Conservation (phyloP, 2,329 filamentous ascomycete genomes). For the Fusarium lyarnte region DNA sequence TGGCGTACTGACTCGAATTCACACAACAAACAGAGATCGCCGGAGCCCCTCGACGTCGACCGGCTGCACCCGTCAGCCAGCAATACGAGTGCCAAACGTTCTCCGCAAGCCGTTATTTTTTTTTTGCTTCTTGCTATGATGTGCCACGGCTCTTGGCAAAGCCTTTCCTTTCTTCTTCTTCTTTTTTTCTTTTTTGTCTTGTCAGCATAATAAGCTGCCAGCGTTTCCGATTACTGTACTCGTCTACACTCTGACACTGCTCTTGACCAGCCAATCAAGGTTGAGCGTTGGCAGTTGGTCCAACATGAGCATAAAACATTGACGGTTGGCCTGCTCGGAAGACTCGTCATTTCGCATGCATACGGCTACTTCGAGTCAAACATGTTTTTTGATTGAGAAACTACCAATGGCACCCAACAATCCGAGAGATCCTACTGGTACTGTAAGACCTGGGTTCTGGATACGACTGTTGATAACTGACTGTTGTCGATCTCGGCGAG, state of each 20-base stretch:
- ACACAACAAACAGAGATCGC: constrained; percentile 9
- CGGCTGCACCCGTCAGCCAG: background rate
- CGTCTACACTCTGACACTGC: background rate
- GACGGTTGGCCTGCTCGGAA: constrained; percentile 9
- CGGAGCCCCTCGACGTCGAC: background rate
- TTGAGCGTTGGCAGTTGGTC: background rate
- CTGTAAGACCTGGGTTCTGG: background rate
- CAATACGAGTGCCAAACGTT: background rate
- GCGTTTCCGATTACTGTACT: background rate
- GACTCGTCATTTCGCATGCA: constrained; percentile 21
- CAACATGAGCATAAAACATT: background rate
- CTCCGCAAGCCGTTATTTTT: background rate
- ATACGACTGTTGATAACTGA: background rate
- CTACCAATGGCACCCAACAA: constrained; percentile 17
- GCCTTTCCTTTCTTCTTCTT: background rate
- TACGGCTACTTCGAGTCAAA: background rate
- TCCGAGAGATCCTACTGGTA: background rate
- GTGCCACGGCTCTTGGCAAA: constrained; percentile 20
- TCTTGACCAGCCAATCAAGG: constrained; percentile 1
- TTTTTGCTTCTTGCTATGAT: background rate
- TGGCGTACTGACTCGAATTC: constrained; percentile 17
- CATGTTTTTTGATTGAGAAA: constrained; percentile 15
- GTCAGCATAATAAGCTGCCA: background rate
- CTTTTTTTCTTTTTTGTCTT: background rate
- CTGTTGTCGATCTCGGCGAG: constrained; percentile 4